Evolutionary conservation across 176 grass and related monocot species (phyloP).

Genomic region (Metroxylon sagu): DNA sequence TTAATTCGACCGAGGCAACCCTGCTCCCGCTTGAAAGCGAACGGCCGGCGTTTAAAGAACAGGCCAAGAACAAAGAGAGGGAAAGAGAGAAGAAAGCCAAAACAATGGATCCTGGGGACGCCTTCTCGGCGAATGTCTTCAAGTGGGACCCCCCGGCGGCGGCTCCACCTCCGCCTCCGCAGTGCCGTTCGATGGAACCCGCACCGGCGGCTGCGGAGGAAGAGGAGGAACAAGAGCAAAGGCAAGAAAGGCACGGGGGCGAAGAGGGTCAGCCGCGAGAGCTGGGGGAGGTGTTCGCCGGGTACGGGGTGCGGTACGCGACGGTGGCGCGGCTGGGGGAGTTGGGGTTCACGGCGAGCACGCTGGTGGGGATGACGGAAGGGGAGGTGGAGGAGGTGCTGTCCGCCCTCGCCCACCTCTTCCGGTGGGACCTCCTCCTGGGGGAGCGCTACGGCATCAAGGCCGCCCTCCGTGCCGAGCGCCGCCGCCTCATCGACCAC

Average conservation of each 20-base stretch:
- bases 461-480: slow-evolving; percentile 70
- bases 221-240: neutral
- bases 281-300: slow-evolving; percentile 32
- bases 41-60: no score
- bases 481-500: slow-evolving; percentile 38
- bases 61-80: no score
- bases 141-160: slow-evolving; percentile 33
- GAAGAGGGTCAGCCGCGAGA: slow-evolving; percentile 19
- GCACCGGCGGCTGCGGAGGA: no score
- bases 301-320: slow-evolving; percentile 37
- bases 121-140: slow-evolving; percentile 21
- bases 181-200: no score
- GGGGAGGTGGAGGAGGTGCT: slow-evolving; percentile 94
- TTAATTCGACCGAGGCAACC: no score
- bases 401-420: slow-evolving; percentile 66
- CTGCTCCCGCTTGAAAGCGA: no score
- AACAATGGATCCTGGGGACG: slow-evolving; percentile 12
- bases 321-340: slow-evolving; percentile 39
- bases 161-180: slow-evolving; percentile 3
- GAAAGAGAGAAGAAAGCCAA: no score
- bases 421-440: slow-evolving; percentile 90
- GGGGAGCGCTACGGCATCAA: slow-evolving; percentile 91
- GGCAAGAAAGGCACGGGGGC: neutral
- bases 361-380: slow-evolving; percentile 28
- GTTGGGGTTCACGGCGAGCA: slow-evolving; percentile 43